Evolutionary conservation across 108 stramenopile genomes (phyloP).

Genomic region (Fistulifera pelliculosa): DNA sequence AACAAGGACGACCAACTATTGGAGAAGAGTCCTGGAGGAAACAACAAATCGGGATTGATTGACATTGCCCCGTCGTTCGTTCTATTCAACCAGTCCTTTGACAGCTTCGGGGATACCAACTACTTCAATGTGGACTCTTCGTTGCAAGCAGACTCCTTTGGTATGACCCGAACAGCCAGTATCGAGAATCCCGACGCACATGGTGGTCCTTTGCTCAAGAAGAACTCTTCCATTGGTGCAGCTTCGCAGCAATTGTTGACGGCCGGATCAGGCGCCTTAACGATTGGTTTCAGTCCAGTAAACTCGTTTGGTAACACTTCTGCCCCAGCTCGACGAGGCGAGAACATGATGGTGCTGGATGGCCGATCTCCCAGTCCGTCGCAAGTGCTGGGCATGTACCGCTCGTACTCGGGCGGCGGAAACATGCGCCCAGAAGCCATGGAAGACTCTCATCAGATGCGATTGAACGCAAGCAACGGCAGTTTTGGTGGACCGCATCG

Average conservation of each 20-base stretch:
- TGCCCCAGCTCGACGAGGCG: conserved; percentile 9
- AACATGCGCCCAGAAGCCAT: conserved; percentile 10
- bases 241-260: conserved; percentile 26
- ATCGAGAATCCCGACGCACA: conserved; percentile 17
- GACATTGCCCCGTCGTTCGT: conserved; percentile 64
- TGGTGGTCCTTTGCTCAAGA: too few species aligned
- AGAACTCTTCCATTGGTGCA: too few species aligned
- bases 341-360: conserved; percentile 23
- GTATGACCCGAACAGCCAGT: conserved; percentile 26
- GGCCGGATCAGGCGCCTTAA: conserved; percentile 19
- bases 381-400: conserved; percentile 37
- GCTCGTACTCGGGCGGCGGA: conserved; percentile 23
- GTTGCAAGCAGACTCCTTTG: conserved; percentile 52
- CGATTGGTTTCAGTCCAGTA: conserved; percentile 43
- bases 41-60: conserved; percentile 25
- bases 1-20: conserved; percentile 12
- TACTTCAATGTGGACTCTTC: conserved; percentile 52
- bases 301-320: conserved; percentile 48
- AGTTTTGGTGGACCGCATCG: conserved; percentile 7
- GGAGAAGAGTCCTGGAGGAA: conserved; percentile 46
- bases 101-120: conserved; percentile 54
- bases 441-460: conserved; percentile 25
- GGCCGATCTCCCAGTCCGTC: conserved; percentile 38
- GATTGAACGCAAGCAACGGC: too few species aligned
- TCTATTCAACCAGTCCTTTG: conserved; percentile 79